Percentiles rank a stretch among this genome's conserved stretches.
Evolutionary conservation across 805 yeast species (phyloP).

Genomic region (Zygosaccharomyces rouxii): DNA sequence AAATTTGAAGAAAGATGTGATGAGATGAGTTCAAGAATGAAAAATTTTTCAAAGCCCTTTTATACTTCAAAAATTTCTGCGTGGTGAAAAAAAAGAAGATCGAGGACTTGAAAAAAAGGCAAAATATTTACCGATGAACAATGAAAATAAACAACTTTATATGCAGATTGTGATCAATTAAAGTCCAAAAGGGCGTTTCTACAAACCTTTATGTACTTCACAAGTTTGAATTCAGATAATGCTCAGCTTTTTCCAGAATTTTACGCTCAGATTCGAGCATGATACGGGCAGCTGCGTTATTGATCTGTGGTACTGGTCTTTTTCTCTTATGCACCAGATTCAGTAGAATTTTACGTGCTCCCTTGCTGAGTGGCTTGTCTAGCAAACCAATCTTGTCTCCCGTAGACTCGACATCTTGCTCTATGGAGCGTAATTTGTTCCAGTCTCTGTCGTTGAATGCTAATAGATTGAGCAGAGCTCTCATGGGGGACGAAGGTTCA

Average conservation of each 20-base stretch:
- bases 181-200: too few relatives aligned
- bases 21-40: background rate
- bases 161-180: background rate
- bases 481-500: conserved; percentile 41
- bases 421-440: conserved; percentile 4
- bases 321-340: conserved; percentile 1
- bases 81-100: conserved; percentile 10
- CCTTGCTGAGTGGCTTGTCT: background rate
- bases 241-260: conserved; percentile 5
- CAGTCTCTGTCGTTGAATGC: conserved; percentile 31
- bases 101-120: background rate
- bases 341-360: background rate
- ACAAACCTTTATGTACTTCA: background rate
- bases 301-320: background rate
- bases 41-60: conserved; percentile 12
- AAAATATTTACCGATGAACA: background rate
- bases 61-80: conserved; percentile 12
- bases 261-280: conserved; percentile 9
- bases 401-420: conserved; percentile 3
- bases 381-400: conserved; percentile 1
- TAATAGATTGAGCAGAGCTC: conserved; percentile 39
- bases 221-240: background rate
- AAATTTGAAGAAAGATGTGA: background rate
- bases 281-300: background rate
- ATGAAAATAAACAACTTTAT: background rate